Evolutionary conservation across 148 eudicot species (phyloP).

Genomic region (Nepenthes gracilis): DNA sequence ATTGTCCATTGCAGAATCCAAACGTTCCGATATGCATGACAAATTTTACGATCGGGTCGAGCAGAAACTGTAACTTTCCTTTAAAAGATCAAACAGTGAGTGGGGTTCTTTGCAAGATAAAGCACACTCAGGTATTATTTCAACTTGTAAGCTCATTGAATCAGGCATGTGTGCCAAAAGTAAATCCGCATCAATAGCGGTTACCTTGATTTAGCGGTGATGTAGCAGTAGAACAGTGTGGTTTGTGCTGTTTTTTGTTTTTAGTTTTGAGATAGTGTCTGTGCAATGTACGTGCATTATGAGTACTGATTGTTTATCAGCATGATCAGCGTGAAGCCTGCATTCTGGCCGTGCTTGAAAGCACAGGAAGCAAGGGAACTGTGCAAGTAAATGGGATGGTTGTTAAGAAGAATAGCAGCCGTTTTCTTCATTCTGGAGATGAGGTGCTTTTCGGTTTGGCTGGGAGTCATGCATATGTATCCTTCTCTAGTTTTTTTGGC

Average conservation of each 20-base stretch:
- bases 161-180: background rate
- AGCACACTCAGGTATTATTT: conserved; percentile 48
- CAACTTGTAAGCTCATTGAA: background rate
- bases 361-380: conserved; percentile 69
- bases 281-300: conserved; percentile 23
- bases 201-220: background rate
- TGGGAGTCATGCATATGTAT: conserved; percentile 85
- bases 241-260: background rate
- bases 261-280: conserved; percentile 14
- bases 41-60: conserved; percentile 55
- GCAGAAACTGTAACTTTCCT: conserved; percentile 36
- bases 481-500: conserved; percentile 17
- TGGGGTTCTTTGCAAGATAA: conserved; percentile 47
- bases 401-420: conserved; percentile 44
- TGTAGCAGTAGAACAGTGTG: background rate
- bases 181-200: background rate
- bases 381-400: conserved; percentile 72
- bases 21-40: conserved; percentile 31
- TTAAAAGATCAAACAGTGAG: conserved; percentile 48
- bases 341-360: conserved; percentile 64
- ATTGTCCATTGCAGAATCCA: conserved; percentile 43
- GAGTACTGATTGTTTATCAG: conserved; percentile 32
- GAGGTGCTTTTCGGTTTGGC: conserved; percentile 54
- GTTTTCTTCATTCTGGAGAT: conserved; percentile 74
- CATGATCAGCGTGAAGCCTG: conserved; percentile 57